Base-by-base conservation (phyloP, 1,284 basidiomycete genomes). In the Malassezia psittaci region DNA sequence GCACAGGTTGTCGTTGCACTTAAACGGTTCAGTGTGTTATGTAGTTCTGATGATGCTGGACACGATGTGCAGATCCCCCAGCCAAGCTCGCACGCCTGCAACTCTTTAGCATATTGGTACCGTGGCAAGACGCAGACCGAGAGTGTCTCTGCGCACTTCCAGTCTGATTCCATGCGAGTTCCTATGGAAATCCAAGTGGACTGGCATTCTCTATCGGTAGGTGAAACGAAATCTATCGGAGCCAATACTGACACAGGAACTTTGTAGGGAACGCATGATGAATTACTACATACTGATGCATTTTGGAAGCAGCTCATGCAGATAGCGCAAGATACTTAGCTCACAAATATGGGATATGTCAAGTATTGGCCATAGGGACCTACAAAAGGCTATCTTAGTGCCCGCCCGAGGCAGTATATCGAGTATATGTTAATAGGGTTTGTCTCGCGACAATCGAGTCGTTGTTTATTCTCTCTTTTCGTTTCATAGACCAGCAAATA, bases 331-430 rank as follows among this genome's bases (percentile, higher is more conserved):
- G 13, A 13, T 2, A 3, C 29, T 33, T 29, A 33, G 33, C n/a
- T 4, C n/a, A 33, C n/a, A 13, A n/a, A 11, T n/a, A 11, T 45
- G 18, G 10, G 24, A 33, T 36, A 16, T 38, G 16, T 47, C 36
- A 19, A 38, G 40, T 18, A 33, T 24, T 29, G 35, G 35, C 13
- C 47, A 37, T 48, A 38, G 6, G 32, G 18, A 49, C 48, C 48
- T 54, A 54, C 45, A 37, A 32, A 40, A 32, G 40, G 39, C 52
- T 54, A 54, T 38, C 42, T 38, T 48, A 24, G 7, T 21, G 52
- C 15, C 34, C 39, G 33, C 45, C 36, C 51, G 36, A 16, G 37
- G 51, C 35, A 52, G 19, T 39, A 39, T 43, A 32, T 42, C 46
- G 50, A 33, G 32, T 37, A 48, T 13, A n/a, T 48, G 45, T 44